Percentiles rank a stretch among this genome's conserved stretches.
Evolutionary conservation across 2,329 filamentous ascomycete species (phyloP).

Genomic region (Talaromyces sp.): DNA sequence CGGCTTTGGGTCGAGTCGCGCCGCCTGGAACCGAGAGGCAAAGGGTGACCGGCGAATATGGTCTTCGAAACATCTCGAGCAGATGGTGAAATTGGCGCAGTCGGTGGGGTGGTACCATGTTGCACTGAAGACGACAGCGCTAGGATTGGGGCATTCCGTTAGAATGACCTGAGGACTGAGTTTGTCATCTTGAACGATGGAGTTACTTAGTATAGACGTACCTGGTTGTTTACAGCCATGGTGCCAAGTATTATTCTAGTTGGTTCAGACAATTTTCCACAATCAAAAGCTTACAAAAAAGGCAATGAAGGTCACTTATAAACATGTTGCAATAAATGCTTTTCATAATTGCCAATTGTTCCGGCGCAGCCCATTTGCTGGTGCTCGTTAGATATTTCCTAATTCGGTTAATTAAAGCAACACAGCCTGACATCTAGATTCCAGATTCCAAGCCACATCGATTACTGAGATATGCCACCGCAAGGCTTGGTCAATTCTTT

Average conservation of each 20-base stretch:
- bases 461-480: background rate
- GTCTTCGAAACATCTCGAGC: conserved; percentile 6
- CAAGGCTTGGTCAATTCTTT: too few relatives aligned
- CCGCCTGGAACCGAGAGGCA: background rate
- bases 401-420: background rate
- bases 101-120: conserved; percentile 1
- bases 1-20: background rate
- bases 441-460: background rate
- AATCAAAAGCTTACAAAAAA: background rate
- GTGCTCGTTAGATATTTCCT: conserved; percentile 6
- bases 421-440: background rate
- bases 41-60: background rate
- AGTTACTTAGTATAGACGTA: background rate
- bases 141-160: background rate
- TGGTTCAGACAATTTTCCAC: background rate
- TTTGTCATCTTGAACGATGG: background rate
- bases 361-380: background rate
- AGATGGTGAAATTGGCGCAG: conserved; percentile 1
- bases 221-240: background rate
- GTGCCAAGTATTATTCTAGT: background rate
- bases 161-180: background rate
- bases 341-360: background rate
- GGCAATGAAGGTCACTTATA: too few relatives aligned
- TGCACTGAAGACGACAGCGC: background rate
- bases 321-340: background rate